phyloP scores from a whole-genome alignment of 352 stramenopile species.

The Aphanomyces cochlioides region DNA sequence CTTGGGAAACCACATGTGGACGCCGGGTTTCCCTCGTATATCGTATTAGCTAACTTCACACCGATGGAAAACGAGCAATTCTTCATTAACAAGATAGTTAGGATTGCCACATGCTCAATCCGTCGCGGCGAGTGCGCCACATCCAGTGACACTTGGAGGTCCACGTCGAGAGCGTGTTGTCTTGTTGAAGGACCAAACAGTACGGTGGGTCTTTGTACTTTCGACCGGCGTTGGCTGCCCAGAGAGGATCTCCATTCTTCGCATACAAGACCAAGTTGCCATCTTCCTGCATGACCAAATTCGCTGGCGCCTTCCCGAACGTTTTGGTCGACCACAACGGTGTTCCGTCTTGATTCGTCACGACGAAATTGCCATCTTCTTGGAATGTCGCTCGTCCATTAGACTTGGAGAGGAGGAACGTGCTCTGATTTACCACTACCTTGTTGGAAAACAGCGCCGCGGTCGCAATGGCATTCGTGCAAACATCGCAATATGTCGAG shows the following conservation, averaged over 20 bases:
- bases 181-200: neutral
- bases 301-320: neutral
- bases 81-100: too few species aligned
- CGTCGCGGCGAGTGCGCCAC: neutral
- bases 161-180: neutral
- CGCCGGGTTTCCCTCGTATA: too few species aligned
- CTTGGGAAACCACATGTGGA: too few species aligned
- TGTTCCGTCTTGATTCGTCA: neutral
- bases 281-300: neutral
- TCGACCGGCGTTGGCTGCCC: neutral
- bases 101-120: too few species aligned
- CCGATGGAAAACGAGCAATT: too few species aligned
- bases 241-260: neutral
- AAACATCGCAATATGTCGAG: too few species aligned
- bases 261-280: slow-evolving; percentile 1
- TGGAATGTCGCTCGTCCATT: neutral
- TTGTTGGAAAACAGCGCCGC: too few species aligned
- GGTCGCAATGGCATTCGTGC: too few species aligned
- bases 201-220: neutral
- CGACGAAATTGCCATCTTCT: neutral
- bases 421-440: too few species aligned
- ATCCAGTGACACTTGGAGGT: neutral
- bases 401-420: too few species aligned
- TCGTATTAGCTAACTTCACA: too few species aligned
- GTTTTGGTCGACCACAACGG: neutral